phyloP scores from a whole-genome alignment of 2,329 filamentous ascomycete species.

The Fusarium tricinctum region DNA sequence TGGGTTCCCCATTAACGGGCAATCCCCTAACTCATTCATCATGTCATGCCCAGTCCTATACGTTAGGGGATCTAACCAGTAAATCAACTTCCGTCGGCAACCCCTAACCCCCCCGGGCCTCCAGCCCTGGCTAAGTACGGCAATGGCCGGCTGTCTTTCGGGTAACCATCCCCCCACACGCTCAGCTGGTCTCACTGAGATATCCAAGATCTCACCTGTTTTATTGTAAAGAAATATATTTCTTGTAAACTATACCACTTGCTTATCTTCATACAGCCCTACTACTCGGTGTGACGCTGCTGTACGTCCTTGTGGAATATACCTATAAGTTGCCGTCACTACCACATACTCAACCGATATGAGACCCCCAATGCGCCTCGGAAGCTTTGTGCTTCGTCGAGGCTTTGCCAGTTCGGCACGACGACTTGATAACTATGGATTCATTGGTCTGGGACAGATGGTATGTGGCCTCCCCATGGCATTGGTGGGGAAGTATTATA shows the following conservation, averaged over 20 bases:
- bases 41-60: background rate
- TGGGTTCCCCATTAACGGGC: background rate
- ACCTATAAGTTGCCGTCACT: background rate
- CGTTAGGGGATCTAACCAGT: too few species aligned
- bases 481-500: background rate
- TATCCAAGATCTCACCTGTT: constrained; percentile 2
- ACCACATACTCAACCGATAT: constrained; percentile 6
- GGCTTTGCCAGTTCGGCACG: constrained; percentile 65
- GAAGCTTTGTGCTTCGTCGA: constrained; percentile 57
- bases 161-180: constrained; percentile 45
- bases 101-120: constrained; percentile 1
- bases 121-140: constrained; percentile 52
- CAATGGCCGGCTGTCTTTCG: constrained; percentile 55
- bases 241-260: constrained; percentile 1
- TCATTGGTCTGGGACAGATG: constrained; percentile 74
- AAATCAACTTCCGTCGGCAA: constrained; percentile 20
- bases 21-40: constrained; percentile 25
- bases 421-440: constrained; percentile 68
- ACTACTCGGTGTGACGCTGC: background rate
- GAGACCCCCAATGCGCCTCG: constrained; percentile 46
- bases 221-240: background rate
- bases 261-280: background rate
- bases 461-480: constrained; percentile 53
- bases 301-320: background rate
- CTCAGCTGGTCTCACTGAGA: constrained; percentile 8